These are phyloP conservation scores for Udeniomyces megalosporus DNA, from an alignment of 768 basidiomycete species.

Conservation along the genomic window DNA sequence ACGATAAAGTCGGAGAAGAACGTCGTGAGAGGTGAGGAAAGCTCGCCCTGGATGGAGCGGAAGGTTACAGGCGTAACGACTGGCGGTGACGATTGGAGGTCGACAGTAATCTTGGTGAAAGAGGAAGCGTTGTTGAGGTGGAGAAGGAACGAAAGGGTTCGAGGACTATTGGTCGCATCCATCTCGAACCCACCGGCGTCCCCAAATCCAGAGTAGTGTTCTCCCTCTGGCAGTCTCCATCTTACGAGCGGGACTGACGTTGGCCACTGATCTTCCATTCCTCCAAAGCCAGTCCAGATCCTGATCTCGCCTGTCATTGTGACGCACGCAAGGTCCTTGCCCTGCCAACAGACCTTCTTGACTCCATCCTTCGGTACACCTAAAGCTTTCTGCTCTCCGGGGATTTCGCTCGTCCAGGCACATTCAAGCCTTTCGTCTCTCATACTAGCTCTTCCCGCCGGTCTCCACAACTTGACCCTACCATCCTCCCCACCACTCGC, in stretches of 20 bases:
- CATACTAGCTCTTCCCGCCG: neutral
- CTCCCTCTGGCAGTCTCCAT: no score
- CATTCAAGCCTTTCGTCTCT: neutral
- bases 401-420: neutral
- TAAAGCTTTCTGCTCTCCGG: neutral
- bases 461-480: slow-evolving; percentile 5
- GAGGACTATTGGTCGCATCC: no score
- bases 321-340: neutral
- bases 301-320: slow-evolving; percentile 2
- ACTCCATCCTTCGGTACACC: neutral
- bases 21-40: neutral
- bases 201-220: no score
- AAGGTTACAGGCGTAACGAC: neutral
- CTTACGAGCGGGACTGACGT: no score
- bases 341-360: slow-evolving; percentile 9
- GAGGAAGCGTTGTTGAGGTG: neutral
- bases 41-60: neutral
- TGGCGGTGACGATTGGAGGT: neutral
- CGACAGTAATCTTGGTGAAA: slow-evolving; percentile 4
- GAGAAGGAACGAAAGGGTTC: neutral
- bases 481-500: slow-evolving; percentile 13
- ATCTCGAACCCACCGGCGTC: no score
- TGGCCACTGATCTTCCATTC: no score
- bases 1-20: slow-evolving; percentile 3
- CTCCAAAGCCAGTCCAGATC: neutral